A percentile compares a stretch with the other conserved stretches of the same genome.
Evolutionary conservation across 805 yeast genomes (phyloP).

Genomic region (Sporopachydermia lactativora): DNA sequence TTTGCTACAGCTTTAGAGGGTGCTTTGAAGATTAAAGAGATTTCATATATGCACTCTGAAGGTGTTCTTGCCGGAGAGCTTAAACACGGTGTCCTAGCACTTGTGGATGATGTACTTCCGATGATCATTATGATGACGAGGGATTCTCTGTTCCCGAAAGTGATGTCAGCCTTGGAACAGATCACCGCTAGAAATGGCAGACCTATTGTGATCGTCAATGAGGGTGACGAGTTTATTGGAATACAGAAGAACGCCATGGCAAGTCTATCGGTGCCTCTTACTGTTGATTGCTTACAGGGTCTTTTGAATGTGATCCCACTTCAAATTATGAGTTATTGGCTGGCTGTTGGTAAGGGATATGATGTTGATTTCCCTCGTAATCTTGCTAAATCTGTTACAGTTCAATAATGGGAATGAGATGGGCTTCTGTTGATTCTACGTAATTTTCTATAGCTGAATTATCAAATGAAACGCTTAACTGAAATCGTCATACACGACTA

Average conservation of each 20-base stretch:
- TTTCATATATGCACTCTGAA: conserved; percentile 97
- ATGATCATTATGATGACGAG: conserved; percentile 93
- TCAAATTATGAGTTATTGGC: conserved; percentile 93
- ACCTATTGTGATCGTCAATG: conserved; percentile 86
- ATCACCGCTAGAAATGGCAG: conserved; percentile 95
- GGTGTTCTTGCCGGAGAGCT: conserved; percentile 99
- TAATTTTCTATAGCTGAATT: no score
- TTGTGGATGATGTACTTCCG: conserved; percentile 89
- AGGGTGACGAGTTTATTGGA: conserved; percentile 51
- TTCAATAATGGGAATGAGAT: conserved; percentile 69
- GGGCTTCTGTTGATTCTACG: no score
- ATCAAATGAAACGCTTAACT: no score
- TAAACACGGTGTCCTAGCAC: conserved; percentile 95
- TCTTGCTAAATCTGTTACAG: conserved; percentile 96
- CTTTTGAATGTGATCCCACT: conserved; percentile 85
- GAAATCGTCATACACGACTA: no score
- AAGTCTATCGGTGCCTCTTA: conserved; percentile 80
- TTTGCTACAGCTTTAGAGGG: conserved; percentile 96
- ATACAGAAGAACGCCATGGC: conserved; percentile 30
- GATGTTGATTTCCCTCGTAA: conserved; percentile 99
- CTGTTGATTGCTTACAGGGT: conserved; percentile 97
- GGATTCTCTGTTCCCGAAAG: conserved; percentile 93
- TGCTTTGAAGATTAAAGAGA: conserved; percentile 95
- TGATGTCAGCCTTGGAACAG: conserved; percentile 89
- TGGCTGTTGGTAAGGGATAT: conserved; percentile 87